These are phyloP conservation scores for Phytophthora syringae DNA, from an alignment of 352 stramenopile genomes.

Conservation along the genomic window DNA sequence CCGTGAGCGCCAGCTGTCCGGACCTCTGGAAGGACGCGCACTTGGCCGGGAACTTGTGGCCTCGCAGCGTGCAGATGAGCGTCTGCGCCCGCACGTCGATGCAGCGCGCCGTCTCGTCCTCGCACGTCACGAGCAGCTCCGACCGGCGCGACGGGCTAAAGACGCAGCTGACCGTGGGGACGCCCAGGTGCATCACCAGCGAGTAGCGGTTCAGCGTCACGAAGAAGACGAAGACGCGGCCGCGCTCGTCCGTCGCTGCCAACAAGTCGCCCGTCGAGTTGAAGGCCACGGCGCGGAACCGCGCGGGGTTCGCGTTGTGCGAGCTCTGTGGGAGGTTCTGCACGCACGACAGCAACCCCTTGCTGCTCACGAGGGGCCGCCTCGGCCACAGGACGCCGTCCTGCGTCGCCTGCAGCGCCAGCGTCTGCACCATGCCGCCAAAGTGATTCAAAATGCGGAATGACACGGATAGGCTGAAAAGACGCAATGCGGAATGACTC, in stretches of 20 bases:
- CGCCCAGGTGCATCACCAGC: slow-evolving; percentile 74
- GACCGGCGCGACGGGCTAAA: slow-evolving; percentile 72
- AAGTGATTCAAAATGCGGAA: slow-evolving; percentile 6
- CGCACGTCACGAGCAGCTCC: slow-evolving; percentile 85
- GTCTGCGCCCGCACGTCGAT: slow-evolving; percentile 79
- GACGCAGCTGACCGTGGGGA: slow-evolving; percentile 61
- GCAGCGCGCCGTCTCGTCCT: slow-evolving; percentile 81
- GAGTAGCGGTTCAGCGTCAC: slow-evolving; percentile 77
- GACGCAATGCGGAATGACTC: background rate
- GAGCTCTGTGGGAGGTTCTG: slow-evolving; percentile 72
- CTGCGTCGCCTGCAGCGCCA: slow-evolving; percentile 72
- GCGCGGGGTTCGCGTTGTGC: slow-evolving; percentile 54
- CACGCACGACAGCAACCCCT: slow-evolving; percentile 70
- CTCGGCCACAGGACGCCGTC: slow-evolving; percentile 80
- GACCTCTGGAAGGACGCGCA: slow-evolving; percentile 78
- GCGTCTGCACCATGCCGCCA: slow-evolving; percentile 63
- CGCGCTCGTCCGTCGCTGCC: slow-evolving; percentile 76
- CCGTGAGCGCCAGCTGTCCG: slow-evolving; percentile 74
- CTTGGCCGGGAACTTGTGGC: slow-evolving; percentile 59
- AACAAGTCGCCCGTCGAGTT: slow-evolving; percentile 70
- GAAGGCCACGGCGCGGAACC: slow-evolving; percentile 75
- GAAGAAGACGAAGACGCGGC: slow-evolving; percentile 84
- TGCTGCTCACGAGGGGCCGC: slow-evolving; percentile 68
- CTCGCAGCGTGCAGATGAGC: slow-evolving; percentile 81
- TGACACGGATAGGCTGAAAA: too few species aligned